Evolutionary conservation across 2,329 filamentous ascomycete genomes (phyloP).

Genomic region (Hypoxylon sp.): DNA sequence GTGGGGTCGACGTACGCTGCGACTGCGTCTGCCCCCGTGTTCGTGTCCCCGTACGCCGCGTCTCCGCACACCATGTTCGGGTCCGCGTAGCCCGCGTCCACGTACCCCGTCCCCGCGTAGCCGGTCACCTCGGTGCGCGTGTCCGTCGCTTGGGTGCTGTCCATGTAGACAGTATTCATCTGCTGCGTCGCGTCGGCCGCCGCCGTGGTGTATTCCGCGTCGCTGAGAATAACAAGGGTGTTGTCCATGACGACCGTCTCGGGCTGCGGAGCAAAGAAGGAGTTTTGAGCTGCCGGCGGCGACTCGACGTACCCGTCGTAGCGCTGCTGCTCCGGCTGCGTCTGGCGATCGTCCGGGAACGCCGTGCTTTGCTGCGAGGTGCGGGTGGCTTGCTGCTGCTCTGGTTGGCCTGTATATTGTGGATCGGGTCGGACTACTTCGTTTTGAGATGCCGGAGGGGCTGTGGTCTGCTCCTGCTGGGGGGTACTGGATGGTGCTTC

Average conservation of each 20-base stretch:
- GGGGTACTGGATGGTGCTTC: not conserved
- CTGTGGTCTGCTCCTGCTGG: constrained; percentile 6
- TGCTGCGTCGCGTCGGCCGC: not conserved
- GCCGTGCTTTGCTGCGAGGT: constrained; percentile 8
- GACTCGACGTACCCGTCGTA: not conserved
- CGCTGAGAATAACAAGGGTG: constrained; percentile 22
- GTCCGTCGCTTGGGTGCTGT: not conserved
- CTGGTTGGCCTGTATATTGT: not conserved
- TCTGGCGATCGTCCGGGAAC: constrained; percentile 5
- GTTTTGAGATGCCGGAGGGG: constrained; percentile 3
- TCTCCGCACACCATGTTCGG: constrained; percentile 3
- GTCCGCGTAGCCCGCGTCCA: not conserved
- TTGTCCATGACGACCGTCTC: constrained; percentile 21
- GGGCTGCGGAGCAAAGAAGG: constrained; percentile 19
- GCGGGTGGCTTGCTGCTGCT: not conserved
- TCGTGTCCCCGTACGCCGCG: not conserved
- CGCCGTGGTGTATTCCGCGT: constrained; percentile 16
- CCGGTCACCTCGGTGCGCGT: not conserved
- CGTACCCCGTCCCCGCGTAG: not conserved
- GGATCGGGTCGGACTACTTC: constrained; percentile 4
- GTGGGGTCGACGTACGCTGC: constrained; percentile 7
- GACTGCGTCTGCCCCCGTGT: constrained; percentile 4
- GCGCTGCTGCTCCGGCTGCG: not conserved
- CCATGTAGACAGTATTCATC: not conserved
- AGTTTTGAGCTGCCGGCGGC: constrained; percentile 3